Evolutionary conservation across 2,329 filamentous ascomycete genomes (phyloP).

Genomic region (Aspergillus ochraceoroseus): DNA sequence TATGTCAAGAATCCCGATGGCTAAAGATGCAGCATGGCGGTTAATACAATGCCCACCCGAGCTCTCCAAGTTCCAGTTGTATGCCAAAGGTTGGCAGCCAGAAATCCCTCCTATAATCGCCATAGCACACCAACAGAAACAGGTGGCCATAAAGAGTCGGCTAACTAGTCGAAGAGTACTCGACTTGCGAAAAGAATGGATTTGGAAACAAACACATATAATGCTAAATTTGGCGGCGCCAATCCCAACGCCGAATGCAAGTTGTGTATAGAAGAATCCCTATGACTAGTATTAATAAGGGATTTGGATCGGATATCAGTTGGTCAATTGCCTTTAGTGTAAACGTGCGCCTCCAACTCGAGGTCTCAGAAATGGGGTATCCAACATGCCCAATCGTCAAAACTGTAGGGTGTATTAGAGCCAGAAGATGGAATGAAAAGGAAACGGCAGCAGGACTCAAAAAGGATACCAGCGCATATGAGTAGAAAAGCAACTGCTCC

Average conservation of each 20-base stretch:
- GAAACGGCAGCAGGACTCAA: conserved; percentile 1
- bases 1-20: conserved; percentile 4
- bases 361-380: conserved; percentile 1
- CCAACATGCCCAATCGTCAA: conserved; percentile 8
- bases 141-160: background rate
- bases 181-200: background rate
- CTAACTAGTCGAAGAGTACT: background rate
- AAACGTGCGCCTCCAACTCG: conserved; percentile 3
- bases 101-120: conserved; percentile 2
- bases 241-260: conserved; percentile 5
- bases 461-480: conserved; percentile 4
- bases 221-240: conserved; percentile 6
- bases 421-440: background rate
- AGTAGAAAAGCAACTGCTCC: conserved; percentile 6
- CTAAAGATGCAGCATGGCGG: background rate
- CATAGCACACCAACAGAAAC: conserved; percentile 4
- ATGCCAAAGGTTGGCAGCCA: conserved; percentile 5
- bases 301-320: no score
- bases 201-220: background rate
- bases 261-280: conserved; percentile 7
- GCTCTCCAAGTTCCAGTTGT: conserved; percentile 7
- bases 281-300: background rate
- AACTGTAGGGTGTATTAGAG: conserved; percentile 2
- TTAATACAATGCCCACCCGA: conserved; percentile 3
- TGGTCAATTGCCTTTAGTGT: conserved; percentile 2